Conservation (phyloP, 345 rosid species). For the Populus deltoides region DNA sequence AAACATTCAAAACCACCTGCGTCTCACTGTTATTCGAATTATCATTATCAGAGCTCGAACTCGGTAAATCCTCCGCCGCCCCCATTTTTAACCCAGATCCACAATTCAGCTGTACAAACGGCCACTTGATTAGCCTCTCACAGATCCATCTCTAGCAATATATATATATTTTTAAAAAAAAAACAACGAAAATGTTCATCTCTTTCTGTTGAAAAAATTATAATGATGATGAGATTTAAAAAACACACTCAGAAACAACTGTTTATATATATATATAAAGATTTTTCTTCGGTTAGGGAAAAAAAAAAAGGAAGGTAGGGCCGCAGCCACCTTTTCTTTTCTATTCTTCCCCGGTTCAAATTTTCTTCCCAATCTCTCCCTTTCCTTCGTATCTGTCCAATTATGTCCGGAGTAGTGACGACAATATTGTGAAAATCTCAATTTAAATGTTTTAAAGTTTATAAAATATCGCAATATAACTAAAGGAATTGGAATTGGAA, state of each 20-base stretch:
- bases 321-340: too few relatives aligned
- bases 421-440: too few relatives aligned
- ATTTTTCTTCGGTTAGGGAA: too few relatives aligned
- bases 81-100: slow-evolving; percentile 31
- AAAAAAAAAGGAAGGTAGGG: too few relatives aligned
- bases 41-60: slow-evolving; percentile 26
- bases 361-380: too few relatives aligned
- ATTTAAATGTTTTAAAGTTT: too few relatives aligned
- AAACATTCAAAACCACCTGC: slow-evolving; percentile 63
- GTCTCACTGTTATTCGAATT: slow-evolving; percentile 23
- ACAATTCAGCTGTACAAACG: neutral
- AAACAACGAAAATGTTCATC: neutral
- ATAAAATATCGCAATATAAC: too few relatives aligned
- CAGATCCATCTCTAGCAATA: neutral
- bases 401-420: too few relatives aligned
- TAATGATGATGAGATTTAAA: neutral
- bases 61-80: slow-evolving; percentile 24
- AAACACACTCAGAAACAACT: neutral
- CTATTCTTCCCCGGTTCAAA: too few relatives aligned
- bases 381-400: too few relatives aligned
- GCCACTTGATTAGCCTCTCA: neutral
- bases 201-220: neutral
- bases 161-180: neutral
- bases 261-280: neutral
- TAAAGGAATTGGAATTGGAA: too few relatives aligned